Conservation (phyloP, 352 stramenopile species). For the Phytophthora parvispora region DNA sequence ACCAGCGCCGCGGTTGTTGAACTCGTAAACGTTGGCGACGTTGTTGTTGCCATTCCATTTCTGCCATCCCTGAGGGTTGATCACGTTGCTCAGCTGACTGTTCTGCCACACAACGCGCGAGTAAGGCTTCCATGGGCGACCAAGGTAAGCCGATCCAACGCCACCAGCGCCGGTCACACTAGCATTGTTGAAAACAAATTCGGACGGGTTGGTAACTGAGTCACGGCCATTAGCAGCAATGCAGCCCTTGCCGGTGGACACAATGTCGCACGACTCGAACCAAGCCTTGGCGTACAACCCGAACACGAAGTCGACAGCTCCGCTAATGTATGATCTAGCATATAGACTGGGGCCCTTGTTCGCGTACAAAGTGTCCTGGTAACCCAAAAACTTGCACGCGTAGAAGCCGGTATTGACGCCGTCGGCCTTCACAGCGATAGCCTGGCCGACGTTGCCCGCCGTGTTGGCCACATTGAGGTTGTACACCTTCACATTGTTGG, state of each 20-base stretch:
- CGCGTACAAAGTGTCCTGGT: not conserved
- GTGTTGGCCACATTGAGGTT: slow-evolving; percentile 1
- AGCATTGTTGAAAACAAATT: slow-evolving; percentile 1
- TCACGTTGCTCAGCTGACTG: not conserved
- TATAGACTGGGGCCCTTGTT: not conserved
- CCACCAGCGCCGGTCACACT: not conserved
- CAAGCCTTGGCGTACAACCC: not conserved
- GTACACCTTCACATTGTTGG: not conserved
- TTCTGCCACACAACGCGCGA: not conserved
- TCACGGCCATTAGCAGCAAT: not conserved
- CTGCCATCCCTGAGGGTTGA: not conserved
- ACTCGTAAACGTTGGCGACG: not conserved
- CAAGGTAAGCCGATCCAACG: not conserved
- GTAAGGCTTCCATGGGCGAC: not conserved
- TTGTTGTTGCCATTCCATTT: not conserved
- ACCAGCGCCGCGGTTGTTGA: not conserved
- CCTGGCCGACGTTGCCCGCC: not conserved
- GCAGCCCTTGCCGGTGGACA: not conserved
- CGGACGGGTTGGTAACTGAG: not conserved
- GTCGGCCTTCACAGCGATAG: not conserved
- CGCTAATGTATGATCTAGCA: not conserved
- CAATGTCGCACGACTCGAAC: not conserved
- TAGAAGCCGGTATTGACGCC: not conserved
- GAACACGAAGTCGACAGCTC: not conserved
- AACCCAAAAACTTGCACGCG: not conserved